phyloP scores from a whole-genome alignment of 1,284 basidiomycete genomes.

The Mycena sp. region DNA sequence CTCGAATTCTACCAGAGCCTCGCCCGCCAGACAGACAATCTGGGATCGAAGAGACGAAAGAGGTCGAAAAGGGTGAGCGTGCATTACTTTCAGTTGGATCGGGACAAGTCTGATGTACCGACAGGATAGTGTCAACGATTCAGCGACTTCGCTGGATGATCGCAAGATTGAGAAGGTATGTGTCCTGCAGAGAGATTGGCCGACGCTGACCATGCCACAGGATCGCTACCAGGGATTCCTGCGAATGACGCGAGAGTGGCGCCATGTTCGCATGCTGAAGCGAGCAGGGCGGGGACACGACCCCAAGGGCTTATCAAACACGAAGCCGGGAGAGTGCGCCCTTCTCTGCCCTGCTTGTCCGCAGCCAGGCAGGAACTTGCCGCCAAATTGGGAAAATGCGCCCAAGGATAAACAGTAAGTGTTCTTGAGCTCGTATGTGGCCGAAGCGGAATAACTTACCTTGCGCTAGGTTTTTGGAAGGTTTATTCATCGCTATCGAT shows the following conservation, averaged over 20 bases:
- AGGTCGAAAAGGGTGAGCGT: not conserved
- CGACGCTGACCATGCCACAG: conserved; percentile 30
- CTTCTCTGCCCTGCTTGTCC: conserved; percentile 46
- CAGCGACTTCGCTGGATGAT: not conserved
- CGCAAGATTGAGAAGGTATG: not conserved
- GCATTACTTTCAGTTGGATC: not conserved
- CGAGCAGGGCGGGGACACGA: conserved; percentile 40
- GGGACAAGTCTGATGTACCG: too few relatives aligned
- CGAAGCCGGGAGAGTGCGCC: conserved; percentile 10
- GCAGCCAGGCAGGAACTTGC: conserved; percentile 43
- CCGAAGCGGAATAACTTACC: not conserved
- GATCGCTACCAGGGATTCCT: conserved; percentile 40
- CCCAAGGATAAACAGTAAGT: conserved; percentile 37
- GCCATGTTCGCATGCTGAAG: conserved; percentile 42
- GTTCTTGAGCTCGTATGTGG: too few relatives aligned
- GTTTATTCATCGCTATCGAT: conserved; percentile 43
- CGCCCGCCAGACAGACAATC: conserved; percentile 37
- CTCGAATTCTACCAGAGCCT: conserved; percentile 43
- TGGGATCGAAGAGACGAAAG: conserved; percentile 19
- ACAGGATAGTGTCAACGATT: not conserved
- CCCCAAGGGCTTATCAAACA: conserved; percentile 37
- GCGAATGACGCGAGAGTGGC: conserved; percentile 39
- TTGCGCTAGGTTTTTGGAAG: conserved; percentile 41
- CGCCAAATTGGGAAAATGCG: conserved; percentile 38
- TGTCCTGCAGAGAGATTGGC: not conserved